These are phyloP conservation scores for Raffaelea deltoideospora DNA, from an alignment of 2,329 filamentous ascomycete species.

Conservation along the genomic window DNA sequence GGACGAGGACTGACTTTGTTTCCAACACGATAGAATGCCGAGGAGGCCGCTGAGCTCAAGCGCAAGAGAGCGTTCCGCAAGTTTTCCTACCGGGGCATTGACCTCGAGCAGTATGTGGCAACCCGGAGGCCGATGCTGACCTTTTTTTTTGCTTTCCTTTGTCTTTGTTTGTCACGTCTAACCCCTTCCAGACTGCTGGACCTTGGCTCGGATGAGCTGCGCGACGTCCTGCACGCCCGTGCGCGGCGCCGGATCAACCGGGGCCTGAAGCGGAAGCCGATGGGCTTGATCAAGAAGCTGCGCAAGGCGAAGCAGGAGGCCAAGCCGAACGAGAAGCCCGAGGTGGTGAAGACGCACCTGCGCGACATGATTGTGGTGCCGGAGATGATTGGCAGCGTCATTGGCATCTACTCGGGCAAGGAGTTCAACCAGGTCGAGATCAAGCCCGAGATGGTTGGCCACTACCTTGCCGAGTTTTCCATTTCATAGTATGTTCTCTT, in stretches of 20 bases:
- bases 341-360: constrained; percentile 97
- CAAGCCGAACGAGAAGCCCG: constrained; percentile 99
- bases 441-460: constrained; percentile 99
- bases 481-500: constrained; percentile 82
- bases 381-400: constrained; percentile 98
- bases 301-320: constrained; percentile 99
- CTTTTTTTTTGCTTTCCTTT: not conserved
- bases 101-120: constrained; percentile 86
- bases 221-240: constrained; percentile 98
- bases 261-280: constrained; percentile 98
- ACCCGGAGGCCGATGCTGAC: not conserved
- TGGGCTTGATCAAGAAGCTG: constrained; percentile 99
- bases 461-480: constrained; percentile 98
- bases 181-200: constrained; percentile 73
- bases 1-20: not conserved
- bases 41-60: constrained; percentile 99
- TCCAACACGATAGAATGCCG: constrained; percentile 65
- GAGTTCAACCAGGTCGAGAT: constrained; percentile 99
- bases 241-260: constrained; percentile 99
- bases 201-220: constrained; percentile 95
- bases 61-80: constrained; percentile 99
- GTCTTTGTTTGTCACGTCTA: constrained; percentile 7
- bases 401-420: constrained; percentile 99
- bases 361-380: constrained; percentile 99
- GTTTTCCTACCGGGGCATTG: constrained; percentile 98